A percentile compares a stretch with the other conserved stretches of the same genome.
phyloP scores from a whole-genome alignment of 148 eudicot species.

The Persicaria maculosa region DNA sequence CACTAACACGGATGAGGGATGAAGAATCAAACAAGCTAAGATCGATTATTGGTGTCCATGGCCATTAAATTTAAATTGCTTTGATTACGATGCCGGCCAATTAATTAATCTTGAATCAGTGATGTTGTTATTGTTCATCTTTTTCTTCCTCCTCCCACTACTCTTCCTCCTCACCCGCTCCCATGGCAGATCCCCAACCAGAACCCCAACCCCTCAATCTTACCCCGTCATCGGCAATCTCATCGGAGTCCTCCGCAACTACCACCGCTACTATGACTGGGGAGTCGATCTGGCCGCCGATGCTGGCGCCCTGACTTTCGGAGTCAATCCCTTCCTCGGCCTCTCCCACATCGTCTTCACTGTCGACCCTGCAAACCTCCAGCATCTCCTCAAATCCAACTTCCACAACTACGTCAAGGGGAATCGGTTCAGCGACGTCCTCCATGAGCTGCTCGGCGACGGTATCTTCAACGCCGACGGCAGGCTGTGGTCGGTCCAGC shows the following conservation, averaged over 20 bases:
- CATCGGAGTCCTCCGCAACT: conserved; percentile 24
- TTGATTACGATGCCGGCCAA: background rate
- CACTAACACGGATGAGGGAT: too few relatives aligned
- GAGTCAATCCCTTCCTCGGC: conserved; percentile 49
- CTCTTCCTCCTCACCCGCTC: background rate
- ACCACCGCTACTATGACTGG: conserved; percentile 78
- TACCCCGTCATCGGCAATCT: conserved; percentile 11
- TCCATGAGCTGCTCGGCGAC: conserved; percentile 57
- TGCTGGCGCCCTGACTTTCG: conserved; percentile 34
- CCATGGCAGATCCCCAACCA: background rate
- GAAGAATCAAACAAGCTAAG: too few relatives aligned
- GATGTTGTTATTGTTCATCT: background rate
- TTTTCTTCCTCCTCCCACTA: conserved; percentile 1
- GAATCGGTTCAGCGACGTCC: conserved; percentile 22
- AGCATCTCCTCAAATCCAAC: conserved; percentile 56
- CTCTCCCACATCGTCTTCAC: conserved; percentile 45
- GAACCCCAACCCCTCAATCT: background rate
- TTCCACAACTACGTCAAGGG: conserved; percentile 75
- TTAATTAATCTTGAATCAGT: too few relatives aligned
- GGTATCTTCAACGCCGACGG: conserved; percentile 74
- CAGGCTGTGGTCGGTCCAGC: conserved; percentile 47
- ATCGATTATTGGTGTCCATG: background rate
- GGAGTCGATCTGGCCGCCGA: conserved; percentile 30
- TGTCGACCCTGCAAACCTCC: conserved; percentile 52
- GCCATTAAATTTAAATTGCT: background rate